Evolutionary conservation across 2,329 filamentous ascomycete species (phyloP), one percentile per base, ranked within the genome.

Genomic region (Gnomoniopsis sp.): DNA sequence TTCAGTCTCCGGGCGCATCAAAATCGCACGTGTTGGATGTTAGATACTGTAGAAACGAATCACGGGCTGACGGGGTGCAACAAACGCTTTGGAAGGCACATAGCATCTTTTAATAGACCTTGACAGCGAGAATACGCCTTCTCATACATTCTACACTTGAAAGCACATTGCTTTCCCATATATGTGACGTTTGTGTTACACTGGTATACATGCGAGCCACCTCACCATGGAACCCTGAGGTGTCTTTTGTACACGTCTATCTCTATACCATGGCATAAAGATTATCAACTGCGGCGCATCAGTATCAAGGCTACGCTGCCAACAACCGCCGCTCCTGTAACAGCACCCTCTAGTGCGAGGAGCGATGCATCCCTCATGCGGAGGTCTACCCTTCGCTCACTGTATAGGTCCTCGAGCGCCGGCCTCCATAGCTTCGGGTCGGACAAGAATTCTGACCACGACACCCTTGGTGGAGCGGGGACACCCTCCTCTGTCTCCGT

Each of bases 321-420:
- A 54, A 81, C 82, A 17, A 89, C 64, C 0, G 80, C 78, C 12
- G 86, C 88, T n/a, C 89, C 89, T 0, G 84, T 81, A 30, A 84
- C 79, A 8, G 83, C 85, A 56, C 88, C 83, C 72, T 92, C 84
- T 38, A 91, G 73, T 51, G 83, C 87, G 64, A 90, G 75, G n/a
- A 88, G 72, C 2, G 89, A 90, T 34, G 88, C 75, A 66, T 93
- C 89, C 54, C 84, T 81, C 77, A 90, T 89, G 47, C 83, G 82
- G 62, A 91, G 67, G 51, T 81, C 77, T 66, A 91, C 76, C 61
- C 74, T 75, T 64, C 85, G 79, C 57, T 91, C 85, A 71, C 88
- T 90, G 72, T 81, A 84, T 17, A 91, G 71, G 63, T 91, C 87
- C 44, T 74, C 67, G 6, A 82, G 65, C 3, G 75, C 75, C 7